Evolutionary conservation across 1,284 basidiomycete genomes (phyloP).

Genomic region (Ganoderma sinense): DNA sequence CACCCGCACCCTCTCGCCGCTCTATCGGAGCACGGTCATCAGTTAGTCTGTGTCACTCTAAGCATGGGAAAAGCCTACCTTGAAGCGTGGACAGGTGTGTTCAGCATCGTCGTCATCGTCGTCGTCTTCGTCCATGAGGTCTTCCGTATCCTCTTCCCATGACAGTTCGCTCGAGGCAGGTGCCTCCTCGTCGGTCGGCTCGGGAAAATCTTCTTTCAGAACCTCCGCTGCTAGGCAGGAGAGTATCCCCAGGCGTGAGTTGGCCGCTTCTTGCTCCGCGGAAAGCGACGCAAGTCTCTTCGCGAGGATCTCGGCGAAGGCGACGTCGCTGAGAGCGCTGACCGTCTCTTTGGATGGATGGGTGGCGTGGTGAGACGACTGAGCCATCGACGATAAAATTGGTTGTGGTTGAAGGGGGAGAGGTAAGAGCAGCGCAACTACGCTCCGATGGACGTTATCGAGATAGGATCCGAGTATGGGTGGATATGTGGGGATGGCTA

Average conservation of each 20-base stretch:
- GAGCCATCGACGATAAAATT: constrained; percentile 5
- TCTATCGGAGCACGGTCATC: background rate
- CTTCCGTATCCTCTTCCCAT: constrained; percentile 10
- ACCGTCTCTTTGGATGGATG: background rate
- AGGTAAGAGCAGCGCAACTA: background rate
- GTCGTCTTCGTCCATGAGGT: background rate
- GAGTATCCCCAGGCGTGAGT: constrained; percentile 5
- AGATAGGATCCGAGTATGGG: constrained; percentile 3
- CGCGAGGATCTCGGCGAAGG: constrained; percentile 12
- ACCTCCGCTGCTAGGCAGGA: constrained; percentile 12
- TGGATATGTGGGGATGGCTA: background rate
- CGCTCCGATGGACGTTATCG: background rate
- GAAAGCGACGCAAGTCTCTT: constrained; percentile 9
- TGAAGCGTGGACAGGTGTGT: constrained; percentile 3
- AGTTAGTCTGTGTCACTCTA: background rate
- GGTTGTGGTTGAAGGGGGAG: background rate
- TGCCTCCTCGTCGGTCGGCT: background rate
- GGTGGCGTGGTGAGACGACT: constrained; percentile 9
- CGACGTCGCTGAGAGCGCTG: constrained; percentile 4
- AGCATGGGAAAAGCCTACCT: background rate
- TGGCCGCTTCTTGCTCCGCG: background rate
- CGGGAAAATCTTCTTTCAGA: constrained; percentile 6
- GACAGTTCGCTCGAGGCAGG: background rate
- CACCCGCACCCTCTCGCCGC: constrained; percentile 14
- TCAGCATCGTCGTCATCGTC: background rate